Evolutionary conservation across 73 alveolate species (phyloP).

Genomic region (Effrenium voratum): DNA sequence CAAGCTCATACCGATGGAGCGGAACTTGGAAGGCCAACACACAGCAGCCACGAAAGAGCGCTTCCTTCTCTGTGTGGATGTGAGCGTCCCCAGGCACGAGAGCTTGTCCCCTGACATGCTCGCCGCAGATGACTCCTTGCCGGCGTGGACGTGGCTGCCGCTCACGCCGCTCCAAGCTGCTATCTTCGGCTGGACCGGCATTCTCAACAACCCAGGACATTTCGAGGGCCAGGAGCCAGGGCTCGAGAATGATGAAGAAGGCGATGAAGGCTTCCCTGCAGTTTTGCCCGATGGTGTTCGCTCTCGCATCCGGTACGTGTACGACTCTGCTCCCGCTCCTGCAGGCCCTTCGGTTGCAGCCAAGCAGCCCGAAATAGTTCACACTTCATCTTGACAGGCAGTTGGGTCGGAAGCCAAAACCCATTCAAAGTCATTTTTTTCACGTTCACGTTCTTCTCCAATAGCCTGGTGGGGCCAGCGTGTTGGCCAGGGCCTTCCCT

Average conservation of each 20-base stretch:
- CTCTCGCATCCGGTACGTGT: neutral
- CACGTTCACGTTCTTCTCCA: no score
- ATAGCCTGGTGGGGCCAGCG: no score
- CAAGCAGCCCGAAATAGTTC: no score
- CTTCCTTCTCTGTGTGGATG: neutral
- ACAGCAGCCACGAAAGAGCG: neutral
- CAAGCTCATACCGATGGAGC: neutral
- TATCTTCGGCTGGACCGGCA: neutral
- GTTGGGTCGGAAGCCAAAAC: no score
- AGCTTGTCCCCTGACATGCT: no score
- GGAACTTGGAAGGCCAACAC: neutral
- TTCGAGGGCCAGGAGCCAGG: neutral
- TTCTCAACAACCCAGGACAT: neutral
- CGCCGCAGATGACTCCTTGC: no score
- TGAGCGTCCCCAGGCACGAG: no score
- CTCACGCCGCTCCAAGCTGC: conserved; percentile 9
- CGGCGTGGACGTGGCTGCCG: conserved; percentile 6
- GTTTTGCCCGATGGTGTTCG: neutral
- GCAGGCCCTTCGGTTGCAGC: no score
- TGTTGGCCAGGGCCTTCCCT: no score
- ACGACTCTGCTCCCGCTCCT: no score
- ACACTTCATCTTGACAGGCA: no score
- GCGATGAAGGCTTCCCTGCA: neutral
- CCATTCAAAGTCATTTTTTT: no score
- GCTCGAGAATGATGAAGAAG: neutral